phyloP scores from a whole-genome alignment of 2,329 filamentous ascomycete genomes.

The Penicillium sp. region DNA sequence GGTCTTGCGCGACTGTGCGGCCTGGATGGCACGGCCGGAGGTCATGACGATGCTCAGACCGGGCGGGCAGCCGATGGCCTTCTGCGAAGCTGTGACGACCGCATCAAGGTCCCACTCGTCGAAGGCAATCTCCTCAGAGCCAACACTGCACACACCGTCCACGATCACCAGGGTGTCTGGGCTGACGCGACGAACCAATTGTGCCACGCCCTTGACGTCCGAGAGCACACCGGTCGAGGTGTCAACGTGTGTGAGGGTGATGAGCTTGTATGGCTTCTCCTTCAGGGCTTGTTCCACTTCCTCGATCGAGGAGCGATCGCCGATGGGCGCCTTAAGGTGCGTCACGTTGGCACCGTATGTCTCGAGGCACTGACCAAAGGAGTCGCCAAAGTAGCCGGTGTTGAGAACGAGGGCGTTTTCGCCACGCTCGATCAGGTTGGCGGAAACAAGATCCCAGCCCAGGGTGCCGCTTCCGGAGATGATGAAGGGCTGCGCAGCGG shows the following conservation, averaged over 20 bases:
- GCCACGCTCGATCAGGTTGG: constrained; percentile 84
- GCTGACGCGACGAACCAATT: constrained; percentile 79
- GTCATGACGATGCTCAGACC: constrained; percentile 93
- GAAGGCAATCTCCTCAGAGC: constrained; percentile 92
- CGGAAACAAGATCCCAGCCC: constrained; percentile 94
- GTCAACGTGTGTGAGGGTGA: constrained; percentile 96
- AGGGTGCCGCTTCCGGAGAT: constrained; percentile 92
- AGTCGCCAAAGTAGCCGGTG: constrained; percentile 96
- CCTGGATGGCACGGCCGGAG: constrained; percentile 80
- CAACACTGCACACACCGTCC: constrained; percentile 96
- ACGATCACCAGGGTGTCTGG: constrained; percentile 89
- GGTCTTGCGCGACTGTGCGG: constrained; percentile 75
- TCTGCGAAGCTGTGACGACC: constrained; percentile 91
- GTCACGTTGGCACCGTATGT: constrained; percentile 89
- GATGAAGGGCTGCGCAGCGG: constrained; percentile 83
- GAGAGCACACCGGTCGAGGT: constrained; percentile 95
- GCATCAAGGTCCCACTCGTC: constrained; percentile 92
- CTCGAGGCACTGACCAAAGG: constrained; percentile 86
- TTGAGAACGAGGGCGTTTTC: constrained; percentile 91
- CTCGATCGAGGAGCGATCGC: constrained; percentile 77
- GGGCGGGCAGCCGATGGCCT: constrained; percentile 93
- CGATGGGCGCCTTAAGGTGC: constrained; percentile 84
- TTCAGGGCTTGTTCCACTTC: constrained; percentile 86
- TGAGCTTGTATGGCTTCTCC: constrained; percentile 87
- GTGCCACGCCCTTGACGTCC: constrained; percentile 79